Conservation (phyloP, 2,329 filamentous ascomycete species). For the Aspergillus versicolor region DNA sequence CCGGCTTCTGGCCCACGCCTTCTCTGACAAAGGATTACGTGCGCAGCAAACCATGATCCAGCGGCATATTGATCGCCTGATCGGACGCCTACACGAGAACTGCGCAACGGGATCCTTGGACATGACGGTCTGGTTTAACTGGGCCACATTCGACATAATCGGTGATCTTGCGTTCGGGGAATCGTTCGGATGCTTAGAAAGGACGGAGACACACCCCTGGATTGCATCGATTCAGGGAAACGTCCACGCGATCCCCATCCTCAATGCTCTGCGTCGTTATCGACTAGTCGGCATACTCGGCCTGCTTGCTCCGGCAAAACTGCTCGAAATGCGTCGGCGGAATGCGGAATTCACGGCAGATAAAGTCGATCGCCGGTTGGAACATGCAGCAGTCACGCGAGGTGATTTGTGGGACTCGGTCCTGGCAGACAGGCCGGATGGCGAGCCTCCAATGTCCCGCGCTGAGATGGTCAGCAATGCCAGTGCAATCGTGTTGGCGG, state of each 20-base stretch:
- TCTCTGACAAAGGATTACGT: slow-evolving; percentile 43
- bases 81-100: slow-evolving; percentile 9
- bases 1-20: slow-evolving; percentile 38
- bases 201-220: slow-evolving; percentile 35
- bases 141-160: slow-evolving; percentile 33
- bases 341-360: slow-evolving; percentile 11
- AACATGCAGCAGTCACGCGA: slow-evolving; percentile 14
- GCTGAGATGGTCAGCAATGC: slow-evolving; percentile 22
- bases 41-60: slow-evolving; percentile 39
- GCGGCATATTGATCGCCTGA: slow-evolving; percentile 23
- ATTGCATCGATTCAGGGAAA: slow-evolving; percentile 30
- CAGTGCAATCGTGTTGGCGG: slow-evolving; percentile 34
- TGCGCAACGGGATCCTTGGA: slow-evolving; percentile 10
- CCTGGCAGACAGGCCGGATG: not conserved
- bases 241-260: slow-evolving; percentile 13
- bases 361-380: slow-evolving; percentile 22
- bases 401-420: slow-evolving; percentile 20
- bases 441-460: not conserved
- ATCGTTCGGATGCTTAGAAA: slow-evolving; percentile 34
- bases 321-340: not conserved
- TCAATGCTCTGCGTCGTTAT: not conserved
- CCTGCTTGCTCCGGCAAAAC: not conserved
- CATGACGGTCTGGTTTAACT: slow-evolving; percentile 32
- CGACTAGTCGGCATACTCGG: not conserved
- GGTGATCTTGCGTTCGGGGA: slow-evolving; percentile 27